Base-by-base conservation (phyloP, 1,139 yeast genomes). In the Yamadazyma aaseri region DNA sequence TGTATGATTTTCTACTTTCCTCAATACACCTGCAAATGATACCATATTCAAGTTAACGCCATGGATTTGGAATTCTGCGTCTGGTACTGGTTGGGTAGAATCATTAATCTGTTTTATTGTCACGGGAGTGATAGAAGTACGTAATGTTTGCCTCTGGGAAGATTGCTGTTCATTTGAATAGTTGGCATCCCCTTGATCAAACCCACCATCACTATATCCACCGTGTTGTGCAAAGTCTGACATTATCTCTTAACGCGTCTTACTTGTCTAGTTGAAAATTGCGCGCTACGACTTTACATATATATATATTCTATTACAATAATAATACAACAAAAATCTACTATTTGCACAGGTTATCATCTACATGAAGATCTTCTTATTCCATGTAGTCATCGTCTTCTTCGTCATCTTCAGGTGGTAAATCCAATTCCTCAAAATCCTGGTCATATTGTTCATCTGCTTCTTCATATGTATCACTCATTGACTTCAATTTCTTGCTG, bases 61-160 rank as follows among this genome's bases (percentile, higher is more conserved):
- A 51, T 85, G 80, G 24, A 83, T 64, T 22, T 63, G 66, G 52
- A 78, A 83, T n/a, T 84, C 87, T 9, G 86, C 87, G 51, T 86
- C 96, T 28, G 85, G 84, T 6, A 76, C 73, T 4, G 65, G 66
- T 45, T 81, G 86, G 15, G 71, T 64, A 5, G 94, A 79, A 33
- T 81, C 86, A 40, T 72, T 64, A 39, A 87, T 70, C 59, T 86
- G 95, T 51, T 84, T 84, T 50, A 89, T 79, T 1, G 96, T 86
- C 10, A 87, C 92, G 0, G 97, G 95, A 1, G 89, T 81, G 30
- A 86, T 57, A 10, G 79, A 56, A 35, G 67, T 57, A 42, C 79
- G 58, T 36, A 63, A 49, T 44, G 61, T 65, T 39, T 56, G 55
- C 47, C 55, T 58, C 40, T 63, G 69, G 8, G 68, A 56, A 7